Conservation (phyloP, 352 stramenopile species). For the Globisporangium splendens region DNA sequence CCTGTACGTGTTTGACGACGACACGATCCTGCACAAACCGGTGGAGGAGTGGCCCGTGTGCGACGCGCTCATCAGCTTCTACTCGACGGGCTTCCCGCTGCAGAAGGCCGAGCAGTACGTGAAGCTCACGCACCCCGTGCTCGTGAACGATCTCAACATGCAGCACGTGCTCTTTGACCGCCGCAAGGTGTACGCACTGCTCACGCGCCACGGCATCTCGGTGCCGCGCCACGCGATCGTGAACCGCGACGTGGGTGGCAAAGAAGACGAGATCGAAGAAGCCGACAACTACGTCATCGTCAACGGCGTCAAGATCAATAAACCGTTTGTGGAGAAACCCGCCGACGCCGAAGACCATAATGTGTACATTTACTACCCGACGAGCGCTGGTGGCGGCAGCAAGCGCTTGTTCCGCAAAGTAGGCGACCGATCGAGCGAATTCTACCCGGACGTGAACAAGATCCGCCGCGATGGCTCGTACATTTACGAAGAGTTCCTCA, state of each 20-base stretch:
- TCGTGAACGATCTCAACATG: slow-evolving; percentile 98
- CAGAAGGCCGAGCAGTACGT: slow-evolving; percentile 97
- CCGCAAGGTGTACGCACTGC: slow-evolving; percentile 94
- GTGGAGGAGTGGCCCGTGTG: slow-evolving; percentile 94
- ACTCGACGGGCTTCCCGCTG: slow-evolving; percentile 97
- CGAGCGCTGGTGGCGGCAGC: slow-evolving; percentile 95
- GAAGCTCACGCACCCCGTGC: slow-evolving; percentile 91
- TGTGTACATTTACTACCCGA: slow-evolving; percentile 99
- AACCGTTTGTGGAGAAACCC: slow-evolving; percentile 99
- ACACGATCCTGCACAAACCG: slow-evolving; percentile 93
- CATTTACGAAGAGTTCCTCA: slow-evolving; percentile 98
- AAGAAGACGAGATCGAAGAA: slow-evolving; percentile 68
- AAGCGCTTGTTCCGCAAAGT: slow-evolving; percentile 99
- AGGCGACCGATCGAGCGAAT: slow-evolving; percentile 90
- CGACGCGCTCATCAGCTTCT: slow-evolving; percentile 99
- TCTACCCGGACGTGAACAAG: slow-evolving; percentile 96
- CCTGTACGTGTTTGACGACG: slow-evolving; percentile 97
- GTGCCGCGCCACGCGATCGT: slow-evolving; percentile 95
- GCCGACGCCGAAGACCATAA: slow-evolving; percentile 99
- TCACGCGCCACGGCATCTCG: slow-evolving; percentile 93
- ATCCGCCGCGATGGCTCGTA: slow-evolving; percentile 94
- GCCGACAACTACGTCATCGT: slow-evolving; percentile 85
- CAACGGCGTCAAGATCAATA: slow-evolving; percentile 96
- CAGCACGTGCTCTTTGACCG: slow-evolving; percentile 96
- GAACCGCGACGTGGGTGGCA: slow-evolving; percentile 88